Evolutionary conservation across 2,329 filamentous ascomycete species (phyloP).

Genomic region (Aspergillus puulaauensis): DNA sequence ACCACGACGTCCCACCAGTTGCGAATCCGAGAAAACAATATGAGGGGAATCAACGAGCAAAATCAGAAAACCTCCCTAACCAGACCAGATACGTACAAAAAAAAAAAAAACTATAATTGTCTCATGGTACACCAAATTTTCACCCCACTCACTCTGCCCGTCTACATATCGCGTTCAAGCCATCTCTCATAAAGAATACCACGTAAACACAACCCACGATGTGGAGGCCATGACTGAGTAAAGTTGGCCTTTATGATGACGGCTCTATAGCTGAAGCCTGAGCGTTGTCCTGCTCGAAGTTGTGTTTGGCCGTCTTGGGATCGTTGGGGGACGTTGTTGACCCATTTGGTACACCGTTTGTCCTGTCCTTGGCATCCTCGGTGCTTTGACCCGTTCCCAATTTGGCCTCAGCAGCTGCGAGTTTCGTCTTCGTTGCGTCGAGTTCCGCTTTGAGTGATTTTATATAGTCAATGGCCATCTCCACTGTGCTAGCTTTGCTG

Average conservation of each 20-base stretch:
- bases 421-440: slow-evolving; percentile 61
- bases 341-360: neutral
- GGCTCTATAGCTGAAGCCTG: slow-evolving; percentile 1
- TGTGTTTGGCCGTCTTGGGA: neutral
- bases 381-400: slow-evolving; percentile 31
- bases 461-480: slow-evolving; percentile 94
- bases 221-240: neutral
- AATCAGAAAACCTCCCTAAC: slow-evolving; percentile 10
- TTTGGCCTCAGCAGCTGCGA: slow-evolving; percentile 66
- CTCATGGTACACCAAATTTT: slow-evolving; percentile 4
- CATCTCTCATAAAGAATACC: slow-evolving; percentile 7
- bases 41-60: slow-evolving; percentile 1
- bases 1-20: neutral
- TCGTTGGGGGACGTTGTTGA: neutral
- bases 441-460: slow-evolving; percentile 76
- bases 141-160: neutral
- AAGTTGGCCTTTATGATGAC: neutral
- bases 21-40: neutral
- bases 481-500: slow-evolving; percentile 97
- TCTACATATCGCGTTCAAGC: neutral
- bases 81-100: neutral
- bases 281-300: neutral
- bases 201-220: neutral
- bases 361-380: slow-evolving; percentile 9
- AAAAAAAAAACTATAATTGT: neutral